Base-by-base conservation (phyloP, 768 basidiomycete genomes). In the Nidula microcarpa region DNA sequence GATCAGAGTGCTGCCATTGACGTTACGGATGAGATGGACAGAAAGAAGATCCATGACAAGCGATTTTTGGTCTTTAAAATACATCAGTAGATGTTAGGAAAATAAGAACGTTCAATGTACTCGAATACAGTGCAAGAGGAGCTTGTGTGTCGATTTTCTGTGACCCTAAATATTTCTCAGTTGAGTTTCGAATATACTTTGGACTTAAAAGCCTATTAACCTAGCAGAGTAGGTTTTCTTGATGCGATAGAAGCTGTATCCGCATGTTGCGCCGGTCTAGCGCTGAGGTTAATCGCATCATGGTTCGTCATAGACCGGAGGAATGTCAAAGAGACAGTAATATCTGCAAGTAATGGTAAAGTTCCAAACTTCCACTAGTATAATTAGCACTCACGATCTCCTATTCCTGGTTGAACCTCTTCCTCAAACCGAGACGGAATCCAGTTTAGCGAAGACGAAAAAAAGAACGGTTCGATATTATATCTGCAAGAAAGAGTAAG, bases 341-440 rank as follows among this genome's bases (percentile, higher is more conserved):
- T 77, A 60, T 82, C 80, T 82, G 35, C 11, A 43, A 43, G 30
- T 30, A 36, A 18, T 1, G 37, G 8, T 30, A 30, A 30, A 30
- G 23, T 30, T 30, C 23, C 23, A 4, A 30, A 30, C 23, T 30
- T 30, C 4, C 23, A 30, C 23, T 4, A 30, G 4, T 30, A 30
- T 30, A 30, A 30, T 30, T 30, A 30, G 8, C 8, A 47, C 77
- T 53, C 55, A 81, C 78, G 79, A 60, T 81, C 80, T 59, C 76
- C 70, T 50, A 64, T n/a, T 6, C 59, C 56, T 5, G 58, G 57
- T 2, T 55, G 16, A 3, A 70, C 39, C 43, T 68, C 73, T 53
- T 81, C 81, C 53, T 78, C 74, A 49, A 77, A 82, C 57, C 79
- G 72, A 5, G 78, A 76, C 2, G 81, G 81, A 57, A 82, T 82